Percentiles rank a stretch among this genome's conserved stretches.
Conservation (phyloP, 495 filamentous ascomycete genomes). For the Penicillium paxilli region DNA sequence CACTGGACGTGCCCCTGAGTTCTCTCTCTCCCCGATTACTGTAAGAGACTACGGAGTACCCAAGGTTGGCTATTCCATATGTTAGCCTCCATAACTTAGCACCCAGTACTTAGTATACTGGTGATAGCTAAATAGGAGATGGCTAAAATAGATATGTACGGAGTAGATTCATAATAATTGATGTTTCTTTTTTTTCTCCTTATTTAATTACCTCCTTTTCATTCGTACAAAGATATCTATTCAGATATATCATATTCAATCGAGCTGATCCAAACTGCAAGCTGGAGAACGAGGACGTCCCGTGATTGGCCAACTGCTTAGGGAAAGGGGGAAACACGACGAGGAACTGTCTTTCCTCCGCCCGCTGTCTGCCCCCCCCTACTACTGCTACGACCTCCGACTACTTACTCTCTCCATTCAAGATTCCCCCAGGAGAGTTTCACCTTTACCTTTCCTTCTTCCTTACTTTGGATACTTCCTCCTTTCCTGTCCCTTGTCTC, state of each 20-base stretch:
- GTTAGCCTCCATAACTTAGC: no score
- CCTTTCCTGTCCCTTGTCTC: slow-evolving; percentile 16
- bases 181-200: no score
- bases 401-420: slow-evolving; percentile 14
- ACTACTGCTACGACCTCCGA: no score
- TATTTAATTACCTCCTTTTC: no score
- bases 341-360: slow-evolving; percentile 25
- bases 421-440: slow-evolving; percentile 24
- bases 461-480: slow-evolving; percentile 14
- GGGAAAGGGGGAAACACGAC: slow-evolving; percentile 34
- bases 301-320: slow-evolving; percentile 27
- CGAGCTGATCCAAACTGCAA: no score
- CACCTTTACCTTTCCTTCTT: slow-evolving; percentile 19
- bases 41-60: no score
- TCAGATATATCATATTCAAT: not conserved
- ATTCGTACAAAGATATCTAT: no score
- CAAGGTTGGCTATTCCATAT: no score
- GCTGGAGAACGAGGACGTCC: slow-evolving; percentile 18
- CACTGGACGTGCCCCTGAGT: slow-evolving; percentile 34
- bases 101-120: not conserved
- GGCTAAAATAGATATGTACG: no score
- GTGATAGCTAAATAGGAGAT: no score
- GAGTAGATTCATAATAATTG: no score
- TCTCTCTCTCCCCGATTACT: no score
- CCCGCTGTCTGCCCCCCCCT: slow-evolving; percentile 15